These are phyloP conservation scores for Dictyostelium citrinum DNA, from an alignment of 78 protist species.

Conservation along the genomic window DNA sequence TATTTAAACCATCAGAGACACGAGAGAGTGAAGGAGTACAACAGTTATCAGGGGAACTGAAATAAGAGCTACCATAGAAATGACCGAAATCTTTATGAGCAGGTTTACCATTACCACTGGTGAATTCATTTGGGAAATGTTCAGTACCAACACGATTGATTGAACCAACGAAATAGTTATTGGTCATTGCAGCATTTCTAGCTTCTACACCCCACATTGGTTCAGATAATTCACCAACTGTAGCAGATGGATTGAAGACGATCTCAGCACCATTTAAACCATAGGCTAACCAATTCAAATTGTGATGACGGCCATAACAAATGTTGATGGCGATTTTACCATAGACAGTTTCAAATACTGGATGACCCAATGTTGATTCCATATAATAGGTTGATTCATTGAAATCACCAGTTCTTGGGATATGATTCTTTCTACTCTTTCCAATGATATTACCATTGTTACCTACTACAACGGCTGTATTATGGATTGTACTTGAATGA, in stretches of 20 bases:
- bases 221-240: constrained; percentile 93
- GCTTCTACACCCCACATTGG: constrained; percentile 97
- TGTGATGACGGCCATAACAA: constrained; percentile 97
- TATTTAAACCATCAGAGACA: constrained; percentile 90
- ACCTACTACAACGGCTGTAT: constrained; percentile 94
- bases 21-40: constrained; percentile 92
- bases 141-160: constrained; percentile 96
- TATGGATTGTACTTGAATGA: constrained; percentile 88
- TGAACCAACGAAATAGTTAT: constrained; percentile 86
- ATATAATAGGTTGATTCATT: constrained; percentile 96
- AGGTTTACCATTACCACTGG: constrained; percentile 92
- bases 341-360: constrained; percentile 93
- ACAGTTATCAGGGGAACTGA: constrained; percentile 93
- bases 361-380: constrained; percentile 94
- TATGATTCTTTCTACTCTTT: constrained; percentile 94
- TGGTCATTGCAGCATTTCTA: constrained; percentile 88
- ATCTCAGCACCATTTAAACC: constrained; percentile 96
- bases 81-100: constrained; percentile 98
- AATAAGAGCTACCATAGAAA: constrained; percentile 94
- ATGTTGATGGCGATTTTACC: constrained; percentile 94
- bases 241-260: constrained; percentile 96
- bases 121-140: constrained; percentile 93
- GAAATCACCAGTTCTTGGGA: constrained; percentile 97
- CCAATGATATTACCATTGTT: constrained; percentile 90
- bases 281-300: constrained; percentile 91